Conservation (phyloP, 2,329 filamentous ascomycete genomes). For the Cladosporium velox region DNA sequence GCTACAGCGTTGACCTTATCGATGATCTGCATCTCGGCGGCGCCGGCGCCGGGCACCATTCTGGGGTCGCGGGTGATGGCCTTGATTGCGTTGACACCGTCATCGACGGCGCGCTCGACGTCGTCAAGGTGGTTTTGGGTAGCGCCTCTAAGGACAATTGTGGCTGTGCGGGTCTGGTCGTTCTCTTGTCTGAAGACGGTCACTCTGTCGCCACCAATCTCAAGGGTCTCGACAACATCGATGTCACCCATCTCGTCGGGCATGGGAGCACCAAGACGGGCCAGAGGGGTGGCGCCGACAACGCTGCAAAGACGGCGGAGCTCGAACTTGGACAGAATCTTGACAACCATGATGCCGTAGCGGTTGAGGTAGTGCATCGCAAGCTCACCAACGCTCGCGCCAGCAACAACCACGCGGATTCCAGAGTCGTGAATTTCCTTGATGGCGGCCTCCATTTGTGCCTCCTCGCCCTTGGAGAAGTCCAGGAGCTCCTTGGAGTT, state of each 20-base stretch:
- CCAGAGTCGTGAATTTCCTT: slow-evolving; percentile 97
- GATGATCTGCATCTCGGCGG: slow-evolving; percentile 89
- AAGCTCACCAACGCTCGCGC: slow-evolving; percentile 90
- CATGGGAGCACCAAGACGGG: slow-evolving; percentile 94
- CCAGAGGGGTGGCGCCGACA: slow-evolving; percentile 93
- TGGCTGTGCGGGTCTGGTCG: slow-evolving; percentile 88
- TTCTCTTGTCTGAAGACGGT: slow-evolving; percentile 98
- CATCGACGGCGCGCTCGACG: slow-evolving; percentile 93
- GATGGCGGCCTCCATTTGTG: slow-evolving; percentile 83
- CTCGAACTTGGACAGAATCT: slow-evolving; percentile 97
- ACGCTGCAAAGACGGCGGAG: slow-evolving; percentile 92
- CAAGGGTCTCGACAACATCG: slow-evolving; percentile 92
- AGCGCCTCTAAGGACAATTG: slow-evolving; percentile 88
- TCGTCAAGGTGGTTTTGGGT: slow-evolving; percentile 99
- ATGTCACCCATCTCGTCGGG: slow-evolving; percentile 98
- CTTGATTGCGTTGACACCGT: slow-evolving; percentile 98
- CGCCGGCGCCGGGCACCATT: slow-evolving; percentile 90
- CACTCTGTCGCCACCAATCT: slow-evolving; percentile 96
- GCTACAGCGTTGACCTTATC: slow-evolving; percentile 88
- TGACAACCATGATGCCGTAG: slow-evolving; percentile 92
- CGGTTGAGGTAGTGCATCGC: slow-evolving; percentile 98
- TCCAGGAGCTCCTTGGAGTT: slow-evolving; percentile 99
- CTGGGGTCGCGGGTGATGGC: slow-evolving; percentile 92
- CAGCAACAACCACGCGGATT: slow-evolving; percentile 86
- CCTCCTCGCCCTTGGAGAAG: slow-evolving; percentile 96